phyloP scores from a whole-genome alignment of 192 early-diverging fungal species.

The Phycomyces nitens region DNA sequence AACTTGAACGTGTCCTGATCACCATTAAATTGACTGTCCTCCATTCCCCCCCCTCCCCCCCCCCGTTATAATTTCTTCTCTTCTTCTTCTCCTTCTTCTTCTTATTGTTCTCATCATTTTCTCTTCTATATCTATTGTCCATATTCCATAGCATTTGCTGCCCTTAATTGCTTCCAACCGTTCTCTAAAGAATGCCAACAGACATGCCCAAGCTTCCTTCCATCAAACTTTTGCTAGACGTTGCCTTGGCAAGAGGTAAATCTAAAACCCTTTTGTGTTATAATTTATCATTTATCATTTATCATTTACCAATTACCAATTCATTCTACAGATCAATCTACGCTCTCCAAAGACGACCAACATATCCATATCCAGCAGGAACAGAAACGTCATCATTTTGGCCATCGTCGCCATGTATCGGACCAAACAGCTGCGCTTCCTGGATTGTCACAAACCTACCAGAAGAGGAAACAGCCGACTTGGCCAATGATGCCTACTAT shows the following conservation, averaged over 20 bases:
- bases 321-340: too few relatives aligned
- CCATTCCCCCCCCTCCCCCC: not conserved
- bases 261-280: not conserved
- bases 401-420: constrained; percentile 25
- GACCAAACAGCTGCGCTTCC: constrained; percentile 39
- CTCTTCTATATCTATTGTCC: not conserved
- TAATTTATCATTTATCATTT: too few relatives aligned
- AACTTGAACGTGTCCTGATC: constrained; percentile 12
- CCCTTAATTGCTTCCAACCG: constrained; percentile 7
- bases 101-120: constrained; percentile 7
- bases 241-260: constrained; percentile 15
- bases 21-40: constrained; percentile 15
- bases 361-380: not conserved
- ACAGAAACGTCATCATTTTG: not conserved
- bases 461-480: constrained; percentile 46
- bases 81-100: constrained; percentile 4
- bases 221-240: constrained; percentile 53
- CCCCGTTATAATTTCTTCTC: not conserved
- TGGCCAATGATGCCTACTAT: not conserved
- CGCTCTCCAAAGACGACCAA: not conserved
- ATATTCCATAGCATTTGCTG: not conserved
- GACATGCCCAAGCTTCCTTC: constrained; percentile 63
- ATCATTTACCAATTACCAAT: not conserved
- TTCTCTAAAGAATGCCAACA: constrained; percentile 59
- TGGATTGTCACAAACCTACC: constrained; percentile 60